Percentiles rank a stretch among this genome's conserved stretches.
Evolutionary conservation across 306 rosid species (phyloP).

Genomic region (Ormosia semicastrata): DNA sequence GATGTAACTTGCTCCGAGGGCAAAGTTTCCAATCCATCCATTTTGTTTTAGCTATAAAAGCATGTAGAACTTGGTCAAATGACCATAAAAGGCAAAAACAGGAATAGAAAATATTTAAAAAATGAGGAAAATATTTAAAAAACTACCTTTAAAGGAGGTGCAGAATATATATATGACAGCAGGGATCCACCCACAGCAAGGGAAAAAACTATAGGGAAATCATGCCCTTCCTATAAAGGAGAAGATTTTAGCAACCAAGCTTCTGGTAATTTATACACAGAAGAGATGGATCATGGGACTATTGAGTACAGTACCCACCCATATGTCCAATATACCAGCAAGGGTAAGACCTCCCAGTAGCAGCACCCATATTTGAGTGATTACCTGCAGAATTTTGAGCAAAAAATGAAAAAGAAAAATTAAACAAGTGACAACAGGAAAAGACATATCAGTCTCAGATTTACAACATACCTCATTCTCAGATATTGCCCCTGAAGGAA

Average conservation of each 20-base stretch:
- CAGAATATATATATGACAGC: conserved; percentile 90
- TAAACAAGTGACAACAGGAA: background rate
- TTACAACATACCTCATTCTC: conserved; percentile 73
- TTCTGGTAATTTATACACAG: conserved; percentile 10
- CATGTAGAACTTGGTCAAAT: conserved; percentile 32
- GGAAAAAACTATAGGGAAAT: conserved; percentile 72
- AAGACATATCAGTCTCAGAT: background rate
- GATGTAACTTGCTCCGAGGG: conserved; percentile 99
- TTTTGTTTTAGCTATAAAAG: conserved; percentile 88
- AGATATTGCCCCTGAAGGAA: conserved; percentile 95
- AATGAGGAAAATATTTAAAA: background rate
- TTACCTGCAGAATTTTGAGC: conserved; percentile 56
- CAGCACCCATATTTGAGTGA: conserved; percentile 93
- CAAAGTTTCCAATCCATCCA: conserved; percentile 99
- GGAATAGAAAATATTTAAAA: background rate
- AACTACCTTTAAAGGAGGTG: conserved; percentile 90
- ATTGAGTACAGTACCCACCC: conserved; percentile 63
- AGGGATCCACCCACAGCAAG: conserved; percentile 93
- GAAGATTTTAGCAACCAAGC: conserved; percentile 28
- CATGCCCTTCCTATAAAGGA: conserved; percentile 79
- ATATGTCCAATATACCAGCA: conserved; percentile 83
- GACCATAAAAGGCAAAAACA: background rate
- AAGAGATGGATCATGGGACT: background rate
- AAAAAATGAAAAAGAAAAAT: background rate
- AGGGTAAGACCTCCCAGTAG: conserved; percentile 80